Evolutionary conservation across 225 moss, liverwort and hornwort species (phyloP).

Genomic region (Pseudoscleropodium purum): DNA sequence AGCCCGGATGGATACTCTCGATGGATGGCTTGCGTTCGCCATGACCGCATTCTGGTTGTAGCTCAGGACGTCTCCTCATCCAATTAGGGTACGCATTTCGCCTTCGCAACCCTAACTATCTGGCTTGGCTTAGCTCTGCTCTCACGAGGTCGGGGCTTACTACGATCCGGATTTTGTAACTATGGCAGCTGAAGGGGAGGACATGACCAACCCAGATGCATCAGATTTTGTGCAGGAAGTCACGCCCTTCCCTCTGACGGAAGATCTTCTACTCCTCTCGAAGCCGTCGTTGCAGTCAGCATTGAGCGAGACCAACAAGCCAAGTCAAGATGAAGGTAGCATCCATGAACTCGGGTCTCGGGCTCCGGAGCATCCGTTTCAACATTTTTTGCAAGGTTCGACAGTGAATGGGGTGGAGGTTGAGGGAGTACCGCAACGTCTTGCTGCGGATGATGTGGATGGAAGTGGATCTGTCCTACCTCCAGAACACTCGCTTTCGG

Average conservation of each 20-base stretch:
- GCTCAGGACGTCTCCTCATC: neutral
- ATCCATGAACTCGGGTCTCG: constrained; percentile 2
- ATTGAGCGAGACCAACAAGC: neutral
- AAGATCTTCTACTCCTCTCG: constrained; percentile 23
- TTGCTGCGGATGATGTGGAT: neutral
- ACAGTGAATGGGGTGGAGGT: neutral
- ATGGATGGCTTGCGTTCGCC: neutral
- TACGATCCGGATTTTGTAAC: constrained; percentile 15
- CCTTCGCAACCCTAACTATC: constrained; percentile 19
- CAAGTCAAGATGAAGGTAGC: constrained; percentile 6
- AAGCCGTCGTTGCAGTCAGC: constrained; percentile 20
- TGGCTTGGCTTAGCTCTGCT: neutral
- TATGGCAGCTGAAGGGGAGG: constrained; percentile 40
- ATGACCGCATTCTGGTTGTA: neutral
- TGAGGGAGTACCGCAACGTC: neutral
- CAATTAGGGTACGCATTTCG: constrained; percentile 7
- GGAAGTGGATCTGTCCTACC: neutral
- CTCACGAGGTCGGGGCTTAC: constrained; percentile 1
- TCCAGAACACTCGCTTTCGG: neutral
- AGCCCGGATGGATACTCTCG: neutral
- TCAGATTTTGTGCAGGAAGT: constrained; percentile 41
- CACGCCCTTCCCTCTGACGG: constrained; percentile 35
- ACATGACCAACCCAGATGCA: constrained; percentile 22
- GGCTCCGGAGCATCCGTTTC: constrained; percentile 12
- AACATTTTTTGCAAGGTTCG: constrained; percentile 11